These are phyloP conservation scores for Penicillium sp. DNA, from an alignment of 2,329 filamentous ascomycete genomes.

Conservation along the genomic window DNA sequence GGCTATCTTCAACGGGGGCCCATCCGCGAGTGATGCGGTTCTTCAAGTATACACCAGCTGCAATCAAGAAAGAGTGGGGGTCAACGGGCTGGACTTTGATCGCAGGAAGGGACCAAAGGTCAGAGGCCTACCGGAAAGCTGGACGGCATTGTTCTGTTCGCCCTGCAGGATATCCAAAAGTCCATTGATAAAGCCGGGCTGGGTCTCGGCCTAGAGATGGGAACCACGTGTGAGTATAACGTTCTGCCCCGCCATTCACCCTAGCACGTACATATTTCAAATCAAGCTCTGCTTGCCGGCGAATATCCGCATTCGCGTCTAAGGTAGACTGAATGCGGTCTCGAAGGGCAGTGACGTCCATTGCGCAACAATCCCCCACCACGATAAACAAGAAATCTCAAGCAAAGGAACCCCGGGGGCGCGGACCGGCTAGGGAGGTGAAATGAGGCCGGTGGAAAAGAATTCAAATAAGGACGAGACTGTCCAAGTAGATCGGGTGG, in stretches of 20 bases:
- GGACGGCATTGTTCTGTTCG: conserved; percentile 82
- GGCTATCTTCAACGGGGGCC: conserved; percentile 74
- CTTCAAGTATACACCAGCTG: conserved; percentile 96
- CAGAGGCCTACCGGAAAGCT: conserved; percentile 78
- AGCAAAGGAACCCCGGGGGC: conserved; percentile 23
- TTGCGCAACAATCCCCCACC: conserved; percentile 44
- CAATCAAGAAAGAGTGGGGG: conserved; percentile 20
- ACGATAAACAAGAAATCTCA: conserved; percentile 28
- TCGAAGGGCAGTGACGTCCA: conserved; percentile 64
- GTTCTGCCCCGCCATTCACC: conserved; percentile 13
- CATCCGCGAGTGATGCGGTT: conserved; percentile 94
- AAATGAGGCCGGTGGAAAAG: not conserved
- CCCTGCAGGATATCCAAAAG: conserved; percentile 86
- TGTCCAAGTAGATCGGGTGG: conserved; percentile 15
- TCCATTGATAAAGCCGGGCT: conserved; percentile 85
- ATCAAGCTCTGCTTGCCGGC: conserved; percentile 65
- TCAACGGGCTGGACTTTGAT: conserved; percentile 12
- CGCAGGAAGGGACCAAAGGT: conserved; percentile 22
- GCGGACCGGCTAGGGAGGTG: conserved; percentile 22
- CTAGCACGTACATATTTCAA: conserved; percentile 61
- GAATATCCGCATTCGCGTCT: conserved; percentile 62
- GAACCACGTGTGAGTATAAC: conserved; percentile 20
- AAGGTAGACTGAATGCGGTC: conserved; percentile 66
- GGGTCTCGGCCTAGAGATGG: conserved; percentile 74
- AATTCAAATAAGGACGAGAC: conserved; percentile 12